Conservation (phyloP, 306 rosid genomes). For the Cyclanthera cordifolia region DNA sequence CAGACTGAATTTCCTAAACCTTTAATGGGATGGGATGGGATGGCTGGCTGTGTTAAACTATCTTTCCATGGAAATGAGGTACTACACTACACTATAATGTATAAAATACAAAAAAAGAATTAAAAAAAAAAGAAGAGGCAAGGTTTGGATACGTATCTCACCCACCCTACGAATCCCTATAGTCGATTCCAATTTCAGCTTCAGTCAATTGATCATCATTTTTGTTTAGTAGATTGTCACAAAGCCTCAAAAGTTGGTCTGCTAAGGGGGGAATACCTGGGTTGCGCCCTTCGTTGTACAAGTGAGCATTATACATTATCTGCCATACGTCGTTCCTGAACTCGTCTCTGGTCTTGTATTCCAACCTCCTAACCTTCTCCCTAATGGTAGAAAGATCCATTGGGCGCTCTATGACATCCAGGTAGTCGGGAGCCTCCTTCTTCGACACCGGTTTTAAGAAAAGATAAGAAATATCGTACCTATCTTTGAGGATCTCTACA, state of each 20-base stretch:
- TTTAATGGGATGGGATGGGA: conserved; percentile 1
- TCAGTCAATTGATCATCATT: conserved; percentile 66
- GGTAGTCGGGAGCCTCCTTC: conserved; percentile 91
- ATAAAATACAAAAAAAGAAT: conserved; percentile 8
- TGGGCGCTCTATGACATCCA: conserved; percentile 61
- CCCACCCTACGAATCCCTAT: conserved; percentile 10
- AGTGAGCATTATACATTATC: conserved; percentile 71
- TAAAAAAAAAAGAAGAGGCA: no score
- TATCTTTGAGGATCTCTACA: conserved; percentile 56
- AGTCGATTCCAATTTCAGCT: conserved; percentile 85
- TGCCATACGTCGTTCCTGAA: conserved; percentile 81
- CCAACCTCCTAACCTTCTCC: conserved; percentile 79
- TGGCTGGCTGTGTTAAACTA: background rate
- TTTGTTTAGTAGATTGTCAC: conserved; percentile 67
- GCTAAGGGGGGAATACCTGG: conserved; percentile 94
- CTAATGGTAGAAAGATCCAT: conserved; percentile 81
- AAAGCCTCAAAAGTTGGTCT: conserved; percentile 73
- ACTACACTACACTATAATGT: background rate
- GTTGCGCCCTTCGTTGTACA: conserved; percentile 69
- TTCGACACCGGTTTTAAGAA: conserved; percentile 78
- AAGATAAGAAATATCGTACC: conserved; percentile 50
- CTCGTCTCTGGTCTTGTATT: conserved; percentile 81
- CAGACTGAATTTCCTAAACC: background rate
- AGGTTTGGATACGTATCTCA: background rate
- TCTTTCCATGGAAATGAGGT: conserved; percentile 1